Base-by-base conservation (phyloP, 1,139 yeast species). In the Geotrichum histeridarum region DNA sequence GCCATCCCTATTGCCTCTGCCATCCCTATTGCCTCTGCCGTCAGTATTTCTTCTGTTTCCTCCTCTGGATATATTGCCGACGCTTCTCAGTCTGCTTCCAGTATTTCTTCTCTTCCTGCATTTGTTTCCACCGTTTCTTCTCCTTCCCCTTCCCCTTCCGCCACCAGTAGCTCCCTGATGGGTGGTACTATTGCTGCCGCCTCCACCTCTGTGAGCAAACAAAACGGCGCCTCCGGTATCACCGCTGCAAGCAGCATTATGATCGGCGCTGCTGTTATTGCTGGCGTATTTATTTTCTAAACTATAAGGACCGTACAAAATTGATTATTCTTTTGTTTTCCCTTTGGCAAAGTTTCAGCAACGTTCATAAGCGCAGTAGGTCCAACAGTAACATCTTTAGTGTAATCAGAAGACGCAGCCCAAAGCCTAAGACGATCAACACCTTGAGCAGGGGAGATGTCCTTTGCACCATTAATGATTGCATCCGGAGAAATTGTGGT, bases 361-460 rank as follows among this genome's bases (percentile, higher is more conserved):
- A 89, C 93, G 63, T 91, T 83, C 35, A 77, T 78, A 62, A 90
- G 74, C 14, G 90, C 81, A 33, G 82, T 83, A 9, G 86, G 81
- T 6, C 95, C 88, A 30, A 88, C 80, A 32, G 82, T 76, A 50
- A 93, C 82, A 69, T 93, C 99, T 50, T 78, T 79, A 1, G 91
- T 83, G 64, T 86, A 93, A 67, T 90, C 94, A 0, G 94, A 79
- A 52, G 90, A 91, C 0, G 97, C 96, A 11, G 84, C 89, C 88
- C 97, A 86, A 55, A 91, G 74, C 61, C 99, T 77, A 60, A 94
- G 73, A 0, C 99, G 98, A 69, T 91, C 98, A 14, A 89, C 80
- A 7, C 99, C 99, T 33, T 90, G 73, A n/a, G 82, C 76, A 1
- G 90, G 90, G 27, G 84, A 70, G 11, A 68, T 66, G 3, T 76